Evolutionary conservation across 208 protist species (phyloP), one percentile per base, ranked within the genome.

Genomic region (Crithidia mellificae): DNA sequence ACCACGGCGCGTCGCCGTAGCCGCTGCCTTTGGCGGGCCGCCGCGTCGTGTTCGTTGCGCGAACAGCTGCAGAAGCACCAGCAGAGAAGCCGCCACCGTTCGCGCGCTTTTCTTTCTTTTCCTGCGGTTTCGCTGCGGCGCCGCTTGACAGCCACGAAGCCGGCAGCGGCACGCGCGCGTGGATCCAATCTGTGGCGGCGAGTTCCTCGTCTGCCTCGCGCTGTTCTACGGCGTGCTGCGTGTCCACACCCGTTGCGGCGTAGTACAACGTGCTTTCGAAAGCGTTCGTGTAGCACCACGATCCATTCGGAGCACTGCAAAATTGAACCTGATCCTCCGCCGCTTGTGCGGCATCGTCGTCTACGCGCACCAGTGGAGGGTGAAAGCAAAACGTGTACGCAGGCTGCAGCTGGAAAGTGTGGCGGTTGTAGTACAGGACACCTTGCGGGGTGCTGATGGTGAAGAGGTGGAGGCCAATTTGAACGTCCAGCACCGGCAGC

Each of bases 1-100:
- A 88, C 88, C 88, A 91, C 47, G 85, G 88, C 15, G 77, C 83
- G n/a, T 79, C 68, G 22, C 32, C 43, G 75, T 94, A 91, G 20
- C 83, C 80, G 61, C 85, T 91, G 64, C 81, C 85, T 34, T 74
- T 84, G 19, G 80, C 71, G 0, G 74, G 69, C 17, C 32, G 25
- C 41, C 46, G 53, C 17, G 2, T 27, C n/a, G 25, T 25, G 30
- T 12, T 46, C 15, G 41, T n/a, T 4, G 41, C 4, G 41, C 41
- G 12, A 20, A 4, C 17, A 20, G 41, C 8, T 6, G 41, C 8
- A 6, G 17, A 6, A 46, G 41, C 14, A 19, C 15, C 8, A 17
- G 41, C 14, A n/a, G 41, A n/a, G n/a, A n/a, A n/a, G n/a, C n/a
- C n/a, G n/a, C n/a, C n/a, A n/a, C n/a, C n/a, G n/a, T n/a, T n/a